Conservation (phyloP, 2,329 filamentous ascomycete genomes). For the Colletotrichum plurivorum region DNA sequence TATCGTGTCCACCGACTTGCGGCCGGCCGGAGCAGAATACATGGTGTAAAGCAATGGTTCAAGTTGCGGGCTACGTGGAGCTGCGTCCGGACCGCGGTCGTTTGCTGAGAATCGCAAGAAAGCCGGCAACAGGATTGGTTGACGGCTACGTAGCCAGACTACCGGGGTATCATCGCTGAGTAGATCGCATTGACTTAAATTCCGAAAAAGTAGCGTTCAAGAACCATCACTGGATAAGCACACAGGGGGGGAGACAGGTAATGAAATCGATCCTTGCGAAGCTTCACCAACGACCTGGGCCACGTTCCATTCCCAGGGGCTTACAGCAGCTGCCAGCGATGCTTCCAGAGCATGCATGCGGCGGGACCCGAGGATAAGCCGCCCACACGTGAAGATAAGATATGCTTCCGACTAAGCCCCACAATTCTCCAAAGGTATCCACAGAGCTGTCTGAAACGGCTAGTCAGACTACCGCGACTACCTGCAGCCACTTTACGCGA, state of each 20-base stretch:
- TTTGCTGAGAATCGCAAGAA: slow-evolving; percentile 40
- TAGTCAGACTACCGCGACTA: neutral
- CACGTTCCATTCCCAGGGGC: slow-evolving; percentile 32
- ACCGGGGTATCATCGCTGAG: slow-evolving; percentile 66
- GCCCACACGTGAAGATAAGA: slow-evolving; percentile 32
- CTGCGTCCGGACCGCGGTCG: slow-evolving; percentile 25
- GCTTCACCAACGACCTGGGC: slow-evolving; percentile 32
- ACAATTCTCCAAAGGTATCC: neutral
- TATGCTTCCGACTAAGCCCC: neutral
- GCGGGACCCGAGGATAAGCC: slow-evolving; percentile 15
- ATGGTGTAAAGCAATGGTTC: slow-evolving; percentile 58
- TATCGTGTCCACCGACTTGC: slow-evolving; percentile 77
- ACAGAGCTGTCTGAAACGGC: neutral
- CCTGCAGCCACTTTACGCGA: slow-evolving; percentile 38
- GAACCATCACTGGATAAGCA: slow-evolving; percentile 10
- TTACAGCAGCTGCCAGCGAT: slow-evolving; percentile 17
- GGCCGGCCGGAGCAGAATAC: slow-evolving; percentile 71
- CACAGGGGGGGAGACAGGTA: slow-evolving; percentile 17
- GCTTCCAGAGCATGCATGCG: neutral
- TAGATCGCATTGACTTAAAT: slow-evolving; percentile 23
- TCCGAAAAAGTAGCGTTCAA: slow-evolving; percentile 16
- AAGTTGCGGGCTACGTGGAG: slow-evolving; percentile 11
- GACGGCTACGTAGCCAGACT: slow-evolving; percentile 54
- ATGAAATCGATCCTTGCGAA: slow-evolving; percentile 28
- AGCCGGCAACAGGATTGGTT: slow-evolving; percentile 53